Evolutionary conservation across 331 rosid genomes (phyloP), one percentile per base, ranked within the genome.

Genomic region (Rhamnella rubrinervis): DNA sequence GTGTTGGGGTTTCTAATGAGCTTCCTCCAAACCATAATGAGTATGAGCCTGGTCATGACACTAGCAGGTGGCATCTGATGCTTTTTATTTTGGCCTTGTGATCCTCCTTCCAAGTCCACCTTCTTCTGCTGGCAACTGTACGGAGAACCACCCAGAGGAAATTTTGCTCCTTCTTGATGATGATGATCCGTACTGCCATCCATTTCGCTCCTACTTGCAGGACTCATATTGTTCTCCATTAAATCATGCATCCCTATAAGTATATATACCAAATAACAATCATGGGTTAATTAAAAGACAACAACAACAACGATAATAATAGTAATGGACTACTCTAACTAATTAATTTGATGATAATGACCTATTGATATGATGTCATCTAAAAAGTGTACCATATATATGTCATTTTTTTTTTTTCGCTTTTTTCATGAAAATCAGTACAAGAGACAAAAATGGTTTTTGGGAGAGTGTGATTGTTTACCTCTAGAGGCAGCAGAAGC

Each of bases 1-100:
- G 98, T 93, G 65, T 93, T 93, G 68, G 98, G 98, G 71, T 93
- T 93, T 78, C 98, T 71, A 1, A 93, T 93, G 67, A 93, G 98
- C 76, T 93, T 93, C 70, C 98, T 88, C 98, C 98, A 88, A 50
- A 93, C 98, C 98, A 93, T 91, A 75, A 91, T 84, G 62, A 93
- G 92, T 19, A 93, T 91, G 25, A 93, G 97, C 66, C 95, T 87
- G 26, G 97, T 93, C 91, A 93, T 93, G 16, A 93, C 98, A 76
- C 95, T 91, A 5, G 97, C 83, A 0, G 97, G 97, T 49, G 98
- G 97, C 98, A 93, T 93, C 38, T 88, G 92, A 52, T 89, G 96
- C 63, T 87, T 91, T 84, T 83, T 49, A 49, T 49, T 88, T 53
- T 69, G 56, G 11, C 19, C 79, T 55, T 66, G 73, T 15, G 74